Evolutionary conservation across 75 land plant species (phyloP), one percentile per base, ranked within the genome.

Genomic region (Pseudotsuga menziesii): DNA sequence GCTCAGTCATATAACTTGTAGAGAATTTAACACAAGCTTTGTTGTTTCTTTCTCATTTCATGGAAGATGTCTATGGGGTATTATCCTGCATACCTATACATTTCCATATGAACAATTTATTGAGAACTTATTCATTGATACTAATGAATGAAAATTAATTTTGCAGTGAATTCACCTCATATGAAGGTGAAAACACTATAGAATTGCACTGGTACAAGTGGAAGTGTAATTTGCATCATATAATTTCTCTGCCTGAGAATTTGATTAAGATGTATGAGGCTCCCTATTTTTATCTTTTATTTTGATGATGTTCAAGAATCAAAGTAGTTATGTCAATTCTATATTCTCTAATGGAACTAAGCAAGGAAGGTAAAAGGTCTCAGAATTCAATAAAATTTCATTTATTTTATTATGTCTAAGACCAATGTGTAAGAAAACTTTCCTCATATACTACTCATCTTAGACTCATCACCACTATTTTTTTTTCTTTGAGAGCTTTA

Each of bases 151-250:
- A 14, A 58, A 15, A 15, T 58, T 58, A 15, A 15, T 58, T 58
- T 58, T 44, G 78, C 80, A 95, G 93, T 96, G 98, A 93, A 29
- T 95, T 95, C 78, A 88, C 91, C 20, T 81, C 80, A 26, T 95
- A 95, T 80, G 82, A 73, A 73, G 98, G 98, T 57, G 98, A 96
- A n/a, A 95, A 95, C 79, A 78, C 87, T 23, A 88, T 95, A 16
- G 35, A 76, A 0, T 72, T 96, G 23, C 92, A 72, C 59, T 96
- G 98, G 98, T 96, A 84, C 61, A 66, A 79, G 3, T 81, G 90
- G 62, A 93, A 88, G 78, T 67, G 72, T 17, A 93, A 96, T 73
- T 83, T 96, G 32, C 96, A 93, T 77, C 96, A 93, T 86, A 96
- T 96, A 83, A 76, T 78, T 64, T 32, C 32, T 58, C 35, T 35